Conservation (phyloP, 176 grass and related monocot species). For the Hordeum marinum region DNA sequence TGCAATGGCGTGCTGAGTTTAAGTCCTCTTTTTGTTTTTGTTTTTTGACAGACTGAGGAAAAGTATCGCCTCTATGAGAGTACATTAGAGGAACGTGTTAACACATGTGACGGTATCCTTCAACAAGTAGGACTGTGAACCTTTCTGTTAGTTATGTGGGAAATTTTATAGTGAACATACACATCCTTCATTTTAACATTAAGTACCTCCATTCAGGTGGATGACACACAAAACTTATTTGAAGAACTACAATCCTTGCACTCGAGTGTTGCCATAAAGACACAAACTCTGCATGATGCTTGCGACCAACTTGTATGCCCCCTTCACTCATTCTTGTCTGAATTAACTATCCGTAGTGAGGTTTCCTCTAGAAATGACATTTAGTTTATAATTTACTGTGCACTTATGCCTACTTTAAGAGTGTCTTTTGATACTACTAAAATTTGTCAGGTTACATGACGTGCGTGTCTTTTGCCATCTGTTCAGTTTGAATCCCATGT, state of each 20-base stretch:
- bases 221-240: conserved; percentile 87
- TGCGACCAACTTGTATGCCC: conserved; percentile 80
- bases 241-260: conserved; percentile 88
- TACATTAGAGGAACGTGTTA: conserved; percentile 70
- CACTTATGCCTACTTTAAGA: conserved; percentile 16
- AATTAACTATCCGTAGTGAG: conserved; percentile 3
- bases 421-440: conserved; percentile 1
- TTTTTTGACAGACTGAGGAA: conserved; percentile 76
- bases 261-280: conserved; percentile 82
- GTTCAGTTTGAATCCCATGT: not conserved
- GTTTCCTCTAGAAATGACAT: not conserved
- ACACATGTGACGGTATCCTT: conserved; percentile 88
- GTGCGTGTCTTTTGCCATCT: not conserved
- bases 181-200: not conserved
- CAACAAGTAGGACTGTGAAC: conserved; percentile 56
- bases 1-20: not conserved
- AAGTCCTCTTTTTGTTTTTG: conserved; percentile 19
- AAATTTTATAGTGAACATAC: conserved; percentile 6
- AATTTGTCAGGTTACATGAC: not conserved
- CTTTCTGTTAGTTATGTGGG: conserved; percentile 18
- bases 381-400: not conserved
- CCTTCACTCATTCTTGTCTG: not conserved
- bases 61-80: conserved; percentile 94
- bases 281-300: conserved; percentile 95
- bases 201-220: conserved; percentile 58